These are phyloP conservation scores for Coemansia sp. DNA, from an alignment of 192 early-diverging fungal species.

Conservation along the genomic window DNA sequence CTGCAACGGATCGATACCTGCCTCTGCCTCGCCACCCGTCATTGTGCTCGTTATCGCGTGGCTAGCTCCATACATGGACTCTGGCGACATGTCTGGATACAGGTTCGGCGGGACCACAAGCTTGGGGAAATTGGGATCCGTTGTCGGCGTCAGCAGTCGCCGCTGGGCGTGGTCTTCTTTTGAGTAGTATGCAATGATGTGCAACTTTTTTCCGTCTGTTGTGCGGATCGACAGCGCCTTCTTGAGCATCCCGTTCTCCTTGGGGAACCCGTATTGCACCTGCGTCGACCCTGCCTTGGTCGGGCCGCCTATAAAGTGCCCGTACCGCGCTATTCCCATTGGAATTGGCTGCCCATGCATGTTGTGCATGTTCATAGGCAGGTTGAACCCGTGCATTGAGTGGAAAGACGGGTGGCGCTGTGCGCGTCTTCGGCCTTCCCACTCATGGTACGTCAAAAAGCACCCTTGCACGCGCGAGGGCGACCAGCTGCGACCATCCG, in stretches of 20 bases:
- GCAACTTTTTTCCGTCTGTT: conserved; percentile 72
- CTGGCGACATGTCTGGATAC: conserved; percentile 76
- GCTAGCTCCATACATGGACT: conserved; percentile 53
- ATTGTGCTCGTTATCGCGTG: conserved; percentile 23
- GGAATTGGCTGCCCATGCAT: conserved; percentile 40
- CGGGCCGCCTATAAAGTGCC: conserved; percentile 54
- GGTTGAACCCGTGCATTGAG: conserved; percentile 39
- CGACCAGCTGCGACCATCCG: conserved; percentile 87
- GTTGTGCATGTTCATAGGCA: conserved; percentile 38
- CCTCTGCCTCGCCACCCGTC: neutral
- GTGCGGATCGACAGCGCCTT: conserved; percentile 87
- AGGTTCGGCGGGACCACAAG: conserved; percentile 75
- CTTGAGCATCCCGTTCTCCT: conserved; percentile 82
- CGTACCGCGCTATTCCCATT: conserved; percentile 56
- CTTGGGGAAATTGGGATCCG: conserved; percentile 62
- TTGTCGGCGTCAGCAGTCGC: conserved; percentile 66
- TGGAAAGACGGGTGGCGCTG: conserved; percentile 54
- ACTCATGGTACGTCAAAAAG: conserved; percentile 87
- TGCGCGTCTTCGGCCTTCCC: conserved; percentile 64
- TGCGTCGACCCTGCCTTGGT: conserved; percentile 54
- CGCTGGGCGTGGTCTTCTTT: conserved; percentile 70
- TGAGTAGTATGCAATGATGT: conserved; percentile 89
- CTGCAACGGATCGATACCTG: conserved; percentile 12
- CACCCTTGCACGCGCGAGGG: conserved; percentile 83
- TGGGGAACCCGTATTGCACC: conserved; percentile 58